phyloP scores from a whole-genome alignment of 202 grass and related monocot species.

The Elaeis oleifera region DNA sequence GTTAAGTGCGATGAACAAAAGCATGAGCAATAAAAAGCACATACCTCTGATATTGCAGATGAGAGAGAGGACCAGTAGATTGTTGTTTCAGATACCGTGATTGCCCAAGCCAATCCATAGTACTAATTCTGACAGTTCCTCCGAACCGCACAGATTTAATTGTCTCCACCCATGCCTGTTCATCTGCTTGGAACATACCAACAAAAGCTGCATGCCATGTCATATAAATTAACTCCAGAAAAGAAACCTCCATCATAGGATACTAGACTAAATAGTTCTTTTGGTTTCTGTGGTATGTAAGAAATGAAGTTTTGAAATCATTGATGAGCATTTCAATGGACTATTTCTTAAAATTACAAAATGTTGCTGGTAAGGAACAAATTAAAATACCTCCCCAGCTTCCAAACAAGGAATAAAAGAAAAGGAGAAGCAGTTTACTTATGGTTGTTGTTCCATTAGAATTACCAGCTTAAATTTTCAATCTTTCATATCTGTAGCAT shows the following conservation, averaged over 20 bases:
- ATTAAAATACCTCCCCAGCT: too few relatives aligned
- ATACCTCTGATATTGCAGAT: constrained; percentile 75
- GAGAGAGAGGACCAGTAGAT: constrained; percentile 69
- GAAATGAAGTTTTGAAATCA: too few relatives aligned
- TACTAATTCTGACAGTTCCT: constrained; percentile 61
- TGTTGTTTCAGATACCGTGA: constrained; percentile 53
- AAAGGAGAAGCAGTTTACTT: too few relatives aligned
- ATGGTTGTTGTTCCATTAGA: too few relatives aligned
- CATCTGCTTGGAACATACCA: constrained; percentile 76
- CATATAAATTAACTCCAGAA: constrained; percentile 2
- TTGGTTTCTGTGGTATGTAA: too few relatives aligned
- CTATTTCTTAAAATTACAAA: too few relatives aligned
- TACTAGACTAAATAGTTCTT: too few relatives aligned
- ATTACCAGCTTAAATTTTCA: too few relatives aligned
- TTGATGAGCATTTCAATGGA: too few relatives aligned
- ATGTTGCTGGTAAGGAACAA: too few relatives aligned
- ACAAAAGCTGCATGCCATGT: constrained; percentile 48
- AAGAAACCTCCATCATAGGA: background rate
- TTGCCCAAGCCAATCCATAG: constrained; percentile 94
- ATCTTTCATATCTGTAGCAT: too few relatives aligned
- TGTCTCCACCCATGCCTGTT: constrained; percentile 82
- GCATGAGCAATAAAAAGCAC: background rate
- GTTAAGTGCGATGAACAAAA: background rate
- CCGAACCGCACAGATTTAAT: constrained; percentile 64
- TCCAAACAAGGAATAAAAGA: too few relatives aligned